A percentile compares a stretch with the other conserved stretches of the same genome.
These are phyloP conservation scores for Clitocybe nebularis DNA, from an alignment of 1,284 basidiomycete genomes.

Conservation along the genomic window DNA sequence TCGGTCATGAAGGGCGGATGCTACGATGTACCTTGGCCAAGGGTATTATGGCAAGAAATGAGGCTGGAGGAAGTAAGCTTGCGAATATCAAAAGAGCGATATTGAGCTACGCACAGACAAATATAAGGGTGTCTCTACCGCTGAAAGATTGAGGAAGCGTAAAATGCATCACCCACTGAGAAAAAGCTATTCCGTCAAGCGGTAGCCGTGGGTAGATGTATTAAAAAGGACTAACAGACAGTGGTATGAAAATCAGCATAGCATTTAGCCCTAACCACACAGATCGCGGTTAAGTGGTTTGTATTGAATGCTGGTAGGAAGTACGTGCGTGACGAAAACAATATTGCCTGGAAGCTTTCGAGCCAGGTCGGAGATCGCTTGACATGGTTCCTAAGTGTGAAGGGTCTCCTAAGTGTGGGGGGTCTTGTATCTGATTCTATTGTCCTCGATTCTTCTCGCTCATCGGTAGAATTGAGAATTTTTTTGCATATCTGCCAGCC, in stretches of 20 bases:
- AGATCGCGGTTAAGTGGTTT: too few relatives aligned
- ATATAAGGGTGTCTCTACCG: conserved; percentile 57
- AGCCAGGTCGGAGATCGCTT: conserved; percentile 37
- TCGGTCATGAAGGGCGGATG: background rate
- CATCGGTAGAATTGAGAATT: too few relatives aligned
- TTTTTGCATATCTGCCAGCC: too few relatives aligned
- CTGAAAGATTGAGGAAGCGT: conserved; percentile 28
- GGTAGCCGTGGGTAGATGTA: conserved; percentile 4
- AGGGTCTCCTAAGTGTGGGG: too few relatives aligned
- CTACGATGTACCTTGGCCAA: conserved; percentile 59
- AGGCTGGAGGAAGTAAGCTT: conserved; percentile 40
- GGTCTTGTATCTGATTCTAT: too few relatives aligned
- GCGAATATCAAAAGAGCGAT: conserved; percentile 2
- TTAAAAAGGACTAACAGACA: conserved; percentile 48
- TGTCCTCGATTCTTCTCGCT: too few relatives aligned
- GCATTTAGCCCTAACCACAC: conserved; percentile 70
- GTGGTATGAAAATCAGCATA: conserved; percentile 61
- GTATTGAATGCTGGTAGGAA: background rate
- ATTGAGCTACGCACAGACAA: conserved; percentile 54
- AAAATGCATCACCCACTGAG: conserved; percentile 73
- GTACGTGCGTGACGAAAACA: conserved; percentile 46
- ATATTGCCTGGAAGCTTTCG: conserved; percentile 44
- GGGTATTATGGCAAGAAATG: conserved; percentile 71
- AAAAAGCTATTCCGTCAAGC: conserved; percentile 5
- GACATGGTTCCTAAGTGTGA: too few relatives aligned